Evolutionary conservation across 1,139 yeast genomes (phyloP).

Genomic region (Wickerhamomyces sp.): DNA sequence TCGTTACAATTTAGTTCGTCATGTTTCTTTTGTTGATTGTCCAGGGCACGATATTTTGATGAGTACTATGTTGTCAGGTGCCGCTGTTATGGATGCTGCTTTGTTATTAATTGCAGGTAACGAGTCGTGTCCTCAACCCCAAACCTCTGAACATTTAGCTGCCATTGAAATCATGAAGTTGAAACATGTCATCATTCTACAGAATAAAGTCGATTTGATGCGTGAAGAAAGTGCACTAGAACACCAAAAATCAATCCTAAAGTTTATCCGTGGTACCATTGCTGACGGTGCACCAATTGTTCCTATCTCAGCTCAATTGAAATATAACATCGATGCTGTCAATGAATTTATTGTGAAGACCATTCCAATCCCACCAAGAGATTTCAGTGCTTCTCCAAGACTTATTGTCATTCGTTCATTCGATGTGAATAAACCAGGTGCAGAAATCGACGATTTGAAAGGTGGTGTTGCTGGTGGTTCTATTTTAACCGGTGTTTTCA

Average conservation of each 20-base stretch:
- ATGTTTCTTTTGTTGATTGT: conserved; percentile 97
- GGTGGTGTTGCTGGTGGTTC: conserved; percentile 99
- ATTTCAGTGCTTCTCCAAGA: conserved; percentile 88
- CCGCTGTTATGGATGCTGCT: conserved; percentile 99
- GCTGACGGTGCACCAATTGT: conserved; percentile 99
- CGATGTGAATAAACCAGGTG: conserved; percentile 98
- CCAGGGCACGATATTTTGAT: conserved; percentile 99
- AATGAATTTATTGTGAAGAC: conserved; percentile 93
- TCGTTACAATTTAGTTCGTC: conserved; percentile 86
- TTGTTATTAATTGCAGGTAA: conserved; percentile 93
- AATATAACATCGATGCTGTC: conserved; percentile 97
- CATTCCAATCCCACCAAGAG: conserved; percentile 95
- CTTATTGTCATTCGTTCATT: conserved; percentile 97
- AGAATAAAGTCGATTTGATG: conserved; percentile 98
- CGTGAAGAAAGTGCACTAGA: conserved; percentile 95
- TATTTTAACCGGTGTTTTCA: conserved; percentile 92
- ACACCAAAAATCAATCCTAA: conserved; percentile 87
- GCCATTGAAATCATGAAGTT: conserved; percentile 99
- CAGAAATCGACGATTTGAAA: conserved; percentile 92
- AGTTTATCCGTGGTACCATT: conserved; percentile 93
- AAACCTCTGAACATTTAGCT: conserved; percentile 98
- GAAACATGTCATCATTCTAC: conserved; percentile 92
- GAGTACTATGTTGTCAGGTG: conserved; percentile 99
- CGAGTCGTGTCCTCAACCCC: conserved; percentile 99
- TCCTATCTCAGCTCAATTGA: conserved; percentile 97